Percentiles rank a stretch among this genome's conserved stretches.
These are phyloP conservation scores for Paxillus rubicundulus DNA, from an alignment of 768 basidiomycete species.

Conservation along the genomic window DNA sequence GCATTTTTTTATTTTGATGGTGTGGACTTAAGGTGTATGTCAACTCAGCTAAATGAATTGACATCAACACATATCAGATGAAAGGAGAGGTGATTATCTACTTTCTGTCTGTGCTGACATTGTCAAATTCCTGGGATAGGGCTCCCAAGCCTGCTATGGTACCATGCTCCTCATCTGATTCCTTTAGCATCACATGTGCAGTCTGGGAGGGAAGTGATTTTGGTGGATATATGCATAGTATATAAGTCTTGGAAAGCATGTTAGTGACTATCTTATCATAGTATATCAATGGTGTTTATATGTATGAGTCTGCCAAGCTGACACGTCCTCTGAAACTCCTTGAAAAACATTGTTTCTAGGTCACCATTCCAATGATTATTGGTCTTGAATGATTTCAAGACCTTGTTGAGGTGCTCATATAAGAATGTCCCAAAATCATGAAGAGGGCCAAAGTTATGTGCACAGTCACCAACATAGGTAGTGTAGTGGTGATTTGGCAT, in stretches of 20 bases:
- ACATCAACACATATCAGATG: neutral
- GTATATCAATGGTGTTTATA: slow-evolving; percentile 45
- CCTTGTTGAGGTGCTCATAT: slow-evolving; percentile 35
- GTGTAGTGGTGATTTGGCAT: neutral
- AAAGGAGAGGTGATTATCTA: neutral
- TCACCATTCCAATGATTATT: too few species aligned
- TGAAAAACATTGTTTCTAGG: neutral
- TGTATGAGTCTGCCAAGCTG: slow-evolving; percentile 16
- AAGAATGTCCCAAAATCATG: slow-evolving; percentile 33
- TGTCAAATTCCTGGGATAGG: slow-evolving; percentile 21
- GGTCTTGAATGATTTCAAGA: too few species aligned
- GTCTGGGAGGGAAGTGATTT: neutral
- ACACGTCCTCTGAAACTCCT: slow-evolving; percentile 51
- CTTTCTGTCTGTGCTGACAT: slow-evolving; percentile 20
- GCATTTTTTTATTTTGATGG: neutral
- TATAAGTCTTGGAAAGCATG: too few species aligned
- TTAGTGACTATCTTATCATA: too few species aligned
- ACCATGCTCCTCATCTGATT: slow-evolving; percentile 17
- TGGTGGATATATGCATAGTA: neutral
- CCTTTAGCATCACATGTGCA: slow-evolving; percentile 2
- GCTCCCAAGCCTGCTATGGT: slow-evolving; percentile 15
- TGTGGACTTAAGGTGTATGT: neutral
- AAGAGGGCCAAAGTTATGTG: neutral
- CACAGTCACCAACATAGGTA: neutral
- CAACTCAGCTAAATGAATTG: neutral